These are phyloP conservation scores for Persicaria tinctoria DNA, from an alignment of 148 eudicot species.

Conservation along the genomic window DNA sequence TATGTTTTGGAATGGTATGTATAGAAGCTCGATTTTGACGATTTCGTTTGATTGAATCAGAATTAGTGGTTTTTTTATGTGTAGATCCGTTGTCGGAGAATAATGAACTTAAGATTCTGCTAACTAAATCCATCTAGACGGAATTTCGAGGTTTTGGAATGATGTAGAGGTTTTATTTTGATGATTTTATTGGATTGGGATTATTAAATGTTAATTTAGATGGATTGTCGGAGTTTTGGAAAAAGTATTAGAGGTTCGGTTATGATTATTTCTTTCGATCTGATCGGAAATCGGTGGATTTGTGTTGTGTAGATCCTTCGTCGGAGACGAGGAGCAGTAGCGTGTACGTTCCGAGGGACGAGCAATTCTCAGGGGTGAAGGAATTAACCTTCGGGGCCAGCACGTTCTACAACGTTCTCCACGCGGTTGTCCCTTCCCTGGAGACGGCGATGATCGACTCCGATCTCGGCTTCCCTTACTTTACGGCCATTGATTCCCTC, in stretches of 20 bases:
- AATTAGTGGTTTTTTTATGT: not conserved
- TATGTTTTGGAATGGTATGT: not conserved
- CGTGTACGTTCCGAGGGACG: slow-evolving; percentile 22
- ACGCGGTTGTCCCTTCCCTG: slow-evolving; percentile 4
- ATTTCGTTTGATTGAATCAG: not conserved
- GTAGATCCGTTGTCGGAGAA: not conserved
- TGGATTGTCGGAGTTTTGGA: not conserved
- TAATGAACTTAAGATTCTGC: too few species aligned
- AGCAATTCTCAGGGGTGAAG: slow-evolving; percentile 11
- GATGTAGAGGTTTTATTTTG: not conserved
- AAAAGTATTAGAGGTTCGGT: not conserved
- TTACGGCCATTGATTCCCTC: not conserved
- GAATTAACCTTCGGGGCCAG: not conserved
- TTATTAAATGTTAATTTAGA: too few species aligned
- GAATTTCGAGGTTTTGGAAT: too few species aligned
- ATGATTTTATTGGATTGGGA: too few species aligned
- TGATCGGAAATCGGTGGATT: not conserved
- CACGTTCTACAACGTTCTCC: slow-evolving; percentile 1
- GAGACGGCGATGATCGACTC: not conserved
- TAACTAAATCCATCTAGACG: too few species aligned
- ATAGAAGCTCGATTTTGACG: not conserved
- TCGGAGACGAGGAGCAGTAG: slow-evolving; percentile 13
- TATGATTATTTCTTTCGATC: not conserved
- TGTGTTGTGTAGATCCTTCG: not conserved
- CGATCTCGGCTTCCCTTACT: slow-evolving; percentile 8